Evolutionary conservation across 768 basidiomycete species (phyloP), one percentile per base, ranked within the genome.

Genomic region (Pisolithus microcarpus): DNA sequence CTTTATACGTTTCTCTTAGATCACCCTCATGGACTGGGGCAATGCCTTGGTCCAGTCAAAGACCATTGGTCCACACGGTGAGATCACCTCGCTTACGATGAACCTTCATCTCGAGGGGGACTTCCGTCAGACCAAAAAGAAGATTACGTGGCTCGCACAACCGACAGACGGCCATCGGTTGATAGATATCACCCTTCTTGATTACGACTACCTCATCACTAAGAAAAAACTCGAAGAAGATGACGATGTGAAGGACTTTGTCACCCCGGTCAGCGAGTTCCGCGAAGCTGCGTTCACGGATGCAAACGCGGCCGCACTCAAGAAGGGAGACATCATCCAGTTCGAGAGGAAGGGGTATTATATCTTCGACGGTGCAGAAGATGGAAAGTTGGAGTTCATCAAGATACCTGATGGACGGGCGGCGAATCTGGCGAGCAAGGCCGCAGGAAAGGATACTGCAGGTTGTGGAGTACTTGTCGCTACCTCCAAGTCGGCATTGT

Each of bases 21-120:
- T 98, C 57, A 98, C 95, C 15, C 79, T 96, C 45, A 99, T 99
- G 95, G 96, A 99, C 69, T 99, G 96, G 96, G 96, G 96, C 30
- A 99, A 99, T 64, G 95, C 94, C 24, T 84, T 92, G 59, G 84
- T 99, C 46, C 84, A 84, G 44, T 82, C 82, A 31, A 95, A 89
- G 66, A 73, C 77, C 23, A 65, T 71, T 13, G 75, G 80, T 56
- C 61, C 75, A 3, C 70, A 82, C 1, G 79, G 80, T 9, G 71
- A 81, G 49, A 78, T 90, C 51, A 78, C 80, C 7, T 61, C 68
- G 21, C 70, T 98, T 58, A 77, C 76, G 38, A 80, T 95, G 78
- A 85, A 91, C 43, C 84, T 98, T 30, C 81, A 97, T 68, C 84
- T 97, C 54, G 84, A 82, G 28, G 96, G 96, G 51, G 96, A 99